Evolutionary conservation across 2,329 filamentous ascomycete genomes (phyloP).

Genomic region (Cladobotryum mycophilum): DNA sequence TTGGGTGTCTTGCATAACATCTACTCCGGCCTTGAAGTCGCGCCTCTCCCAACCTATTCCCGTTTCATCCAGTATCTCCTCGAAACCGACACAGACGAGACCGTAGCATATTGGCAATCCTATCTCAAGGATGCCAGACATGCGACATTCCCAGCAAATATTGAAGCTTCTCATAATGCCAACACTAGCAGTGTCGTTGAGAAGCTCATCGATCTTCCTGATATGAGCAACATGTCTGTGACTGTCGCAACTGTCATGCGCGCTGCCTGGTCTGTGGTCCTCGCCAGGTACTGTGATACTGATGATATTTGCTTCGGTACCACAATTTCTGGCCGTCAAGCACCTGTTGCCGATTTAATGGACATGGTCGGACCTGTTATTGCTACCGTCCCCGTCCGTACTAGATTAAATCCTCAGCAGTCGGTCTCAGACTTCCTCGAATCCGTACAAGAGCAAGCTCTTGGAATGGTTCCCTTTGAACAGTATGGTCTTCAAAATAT

Average conservation of each 20-base stretch:
- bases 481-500: slow-evolving; percentile 9
- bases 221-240: not conserved
- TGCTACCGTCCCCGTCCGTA: slow-evolving; percentile 13
- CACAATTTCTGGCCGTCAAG: slow-evolving; percentile 14
- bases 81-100: not conserved
- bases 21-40: not conserved
- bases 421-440: slow-evolving; percentile 9
- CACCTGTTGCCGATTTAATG: slow-evolving; percentile 3
- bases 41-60: not conserved
- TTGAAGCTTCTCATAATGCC: not conserved
- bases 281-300: slow-evolving; percentile 9
- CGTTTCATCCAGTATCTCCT: not conserved
- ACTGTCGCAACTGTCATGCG: slow-evolving; percentile 6
- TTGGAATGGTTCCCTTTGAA: slow-evolving; percentile 7
- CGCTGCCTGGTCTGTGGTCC: slow-evolving; percentile 6
- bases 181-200: not conserved
- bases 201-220: too few relatives aligned
- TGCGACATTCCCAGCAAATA: not conserved
- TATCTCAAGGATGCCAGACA: not conserved
- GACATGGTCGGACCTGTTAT: not conserved
- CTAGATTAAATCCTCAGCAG: slow-evolving; percentile 8
- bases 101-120: not conserved
- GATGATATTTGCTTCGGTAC: slow-evolving; percentile 13
- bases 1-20: slow-evolving; percentile 1
- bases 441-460: slow-evolving; percentile 12